These are phyloP conservation scores for Backusella tarrabulga DNA, from an alignment of 192 early-diverging fungal species.

Conservation along the genomic window DNA sequence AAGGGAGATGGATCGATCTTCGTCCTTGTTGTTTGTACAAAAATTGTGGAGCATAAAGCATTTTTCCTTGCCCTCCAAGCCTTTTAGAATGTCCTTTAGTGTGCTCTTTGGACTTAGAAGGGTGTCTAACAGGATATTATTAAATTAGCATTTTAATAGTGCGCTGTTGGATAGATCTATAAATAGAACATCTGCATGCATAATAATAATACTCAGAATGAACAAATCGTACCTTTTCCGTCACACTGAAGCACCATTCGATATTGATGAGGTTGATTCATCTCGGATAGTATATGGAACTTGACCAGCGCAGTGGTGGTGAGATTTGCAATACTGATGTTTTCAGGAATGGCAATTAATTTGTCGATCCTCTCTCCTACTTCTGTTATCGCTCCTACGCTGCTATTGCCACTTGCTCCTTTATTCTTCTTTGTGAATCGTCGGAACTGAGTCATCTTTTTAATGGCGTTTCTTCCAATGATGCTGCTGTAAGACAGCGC, in stretches of 20 bases:
- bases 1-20: not conserved
- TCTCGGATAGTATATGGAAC: slow-evolving; percentile 40
- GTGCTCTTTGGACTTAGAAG: not conserved
- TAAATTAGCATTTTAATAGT: not conserved
- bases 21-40: not conserved
- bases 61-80: not conserved
- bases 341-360: slow-evolving; percentile 36
- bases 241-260: not conserved
- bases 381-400: not conserved
- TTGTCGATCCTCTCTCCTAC: slow-evolving; percentile 28
- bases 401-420: not conserved
- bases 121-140: not conserved
- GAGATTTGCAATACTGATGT: slow-evolving; percentile 40
- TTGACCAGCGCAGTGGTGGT: slow-evolving; percentile 41
- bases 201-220: not conserved
- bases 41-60: slow-evolving; percentile 9
- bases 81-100: not conserved
- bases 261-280: slow-evolving; percentile 39
- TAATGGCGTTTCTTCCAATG: slow-evolving; percentile 5
- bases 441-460: slow-evolving; percentile 9
- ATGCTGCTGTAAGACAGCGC: not conserved
- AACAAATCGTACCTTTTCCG: slow-evolving; percentile 1
- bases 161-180: not conserved
- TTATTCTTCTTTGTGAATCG: slow-evolving; percentile 16
- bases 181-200: not conserved